These are phyloP conservation scores for Tolypocladium nubicola DNA, from an alignment of 2,329 filamentous ascomycete species.

Conservation along the genomic window DNA sequence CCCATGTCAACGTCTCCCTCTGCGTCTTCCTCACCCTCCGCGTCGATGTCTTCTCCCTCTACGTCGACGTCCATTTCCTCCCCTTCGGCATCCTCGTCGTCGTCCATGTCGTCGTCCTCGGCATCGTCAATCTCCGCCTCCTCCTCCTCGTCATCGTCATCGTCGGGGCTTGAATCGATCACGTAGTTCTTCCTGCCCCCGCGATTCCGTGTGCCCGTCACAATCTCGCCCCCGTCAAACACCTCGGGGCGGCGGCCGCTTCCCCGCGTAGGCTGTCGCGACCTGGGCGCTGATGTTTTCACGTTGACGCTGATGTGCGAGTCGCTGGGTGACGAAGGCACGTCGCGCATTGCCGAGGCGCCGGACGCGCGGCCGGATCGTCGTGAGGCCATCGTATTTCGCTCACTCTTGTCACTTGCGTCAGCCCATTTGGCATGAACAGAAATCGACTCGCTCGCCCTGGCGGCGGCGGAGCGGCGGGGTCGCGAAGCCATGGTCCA, in stretches of 20 bases:
- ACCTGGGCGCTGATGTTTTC: constrained; percentile 40
- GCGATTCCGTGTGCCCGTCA: constrained; percentile 40
- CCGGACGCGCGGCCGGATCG: constrained; percentile 36
- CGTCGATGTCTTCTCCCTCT: constrained; percentile 34
- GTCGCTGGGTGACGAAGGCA: constrained; percentile 37
- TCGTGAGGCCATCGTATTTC: constrained; percentile 39
- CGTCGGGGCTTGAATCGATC: constrained; percentile 43
- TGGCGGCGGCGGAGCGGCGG: constrained; percentile 31
- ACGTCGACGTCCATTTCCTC: constrained; percentile 34
- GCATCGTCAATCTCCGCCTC: constrained; percentile 32
- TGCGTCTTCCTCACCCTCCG: constrained; percentile 34
- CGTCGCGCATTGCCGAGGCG: constrained; percentile 31
- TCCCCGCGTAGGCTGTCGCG: constrained; percentile 37
- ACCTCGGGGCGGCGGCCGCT: constrained; percentile 24
- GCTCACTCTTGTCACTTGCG: constrained; percentile 22
- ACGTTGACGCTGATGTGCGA: constrained; percentile 35
- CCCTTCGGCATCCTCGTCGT: constrained; percentile 30
- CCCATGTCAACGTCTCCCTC: constrained; percentile 37
- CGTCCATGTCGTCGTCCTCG: constrained; percentile 24
- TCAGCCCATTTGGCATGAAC: constrained; percentile 30
- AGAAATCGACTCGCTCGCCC: constrained; percentile 31
- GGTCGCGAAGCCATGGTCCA: constrained; percentile 36
- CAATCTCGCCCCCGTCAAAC: constrained; percentile 35
- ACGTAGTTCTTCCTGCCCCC: constrained; percentile 50
- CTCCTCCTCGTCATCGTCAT: constrained; percentile 30